phyloP scores from a whole-genome alignment of 441 rosid genomes.

The Pelargonium australe region DNA sequence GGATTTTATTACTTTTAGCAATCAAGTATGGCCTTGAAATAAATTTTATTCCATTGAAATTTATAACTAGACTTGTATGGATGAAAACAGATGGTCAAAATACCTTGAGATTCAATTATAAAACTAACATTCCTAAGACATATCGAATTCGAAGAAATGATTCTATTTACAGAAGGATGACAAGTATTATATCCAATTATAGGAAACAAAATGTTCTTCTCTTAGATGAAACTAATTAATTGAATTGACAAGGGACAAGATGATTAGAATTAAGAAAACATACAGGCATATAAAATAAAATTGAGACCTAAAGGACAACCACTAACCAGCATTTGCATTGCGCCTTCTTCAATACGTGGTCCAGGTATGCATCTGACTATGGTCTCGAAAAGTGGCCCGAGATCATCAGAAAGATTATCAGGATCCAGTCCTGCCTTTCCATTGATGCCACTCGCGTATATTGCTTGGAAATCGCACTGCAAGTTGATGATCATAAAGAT shows the following conservation, averaged over 20 bases:
- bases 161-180: not conserved
- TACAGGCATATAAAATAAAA: slow-evolving; percentile 8
- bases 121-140: not conserved
- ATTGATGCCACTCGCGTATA: slow-evolving; percentile 90
- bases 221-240: not conserved
- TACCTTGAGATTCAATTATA: not conserved
- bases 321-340: slow-evolving; percentile 99
- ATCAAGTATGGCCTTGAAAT: not conserved
- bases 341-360: slow-evolving; percentile 82
- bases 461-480: slow-evolving; percentile 97
- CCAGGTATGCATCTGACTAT: slow-evolving; percentile 96
- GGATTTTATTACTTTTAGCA: slow-evolving; percentile 3
- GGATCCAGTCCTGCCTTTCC: slow-evolving; percentile 93
- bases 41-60: not conserved
- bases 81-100: not conserved
- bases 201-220: not conserved
- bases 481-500: slow-evolving; percentile 13
- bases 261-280: slow-evolving; percentile 13
- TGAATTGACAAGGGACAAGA: slow-evolving; percentile 11
- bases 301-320: slow-evolving; percentile 26
- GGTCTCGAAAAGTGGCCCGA: slow-evolving; percentile 84
- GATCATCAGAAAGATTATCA: slow-evolving; percentile 80
- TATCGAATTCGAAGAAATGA: not conserved
- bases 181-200: not conserved
- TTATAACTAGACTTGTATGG: not conserved